phyloP scores from a whole-genome alignment of 2,329 filamentous ascomycete species.

The Sordariomycetes sp. region DNA sequence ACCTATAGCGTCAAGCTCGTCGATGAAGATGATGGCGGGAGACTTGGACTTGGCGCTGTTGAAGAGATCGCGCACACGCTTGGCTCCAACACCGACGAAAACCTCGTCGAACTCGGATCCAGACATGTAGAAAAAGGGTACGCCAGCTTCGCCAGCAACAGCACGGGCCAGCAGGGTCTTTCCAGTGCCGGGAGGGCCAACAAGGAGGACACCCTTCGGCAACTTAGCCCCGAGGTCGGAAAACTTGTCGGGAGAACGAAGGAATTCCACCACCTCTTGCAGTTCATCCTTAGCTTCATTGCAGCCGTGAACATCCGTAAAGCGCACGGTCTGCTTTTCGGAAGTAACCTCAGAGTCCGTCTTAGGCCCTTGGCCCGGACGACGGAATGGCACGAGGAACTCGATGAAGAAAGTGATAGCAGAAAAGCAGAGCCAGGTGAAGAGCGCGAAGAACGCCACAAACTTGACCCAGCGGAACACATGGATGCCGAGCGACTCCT shows the following conservation, averaged over 20 bases:
- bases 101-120: conserved; percentile 98
- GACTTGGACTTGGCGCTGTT: conserved; percentile 73
- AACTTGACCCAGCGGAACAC: conserved; percentile 94
- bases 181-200: conserved; percentile 92
- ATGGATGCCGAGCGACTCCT: conserved; percentile 70
- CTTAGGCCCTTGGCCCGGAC: conserved; percentile 61
- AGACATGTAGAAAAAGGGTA: conserved; percentile 99
- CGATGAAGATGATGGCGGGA: conserved; percentile 90
- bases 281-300: conserved; percentile 98
- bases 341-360: conserved; percentile 81
- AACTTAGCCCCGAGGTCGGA: conserved; percentile 91
- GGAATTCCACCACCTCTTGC: conserved; percentile 91
- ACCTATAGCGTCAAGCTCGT: conserved; percentile 89
- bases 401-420: conserved; percentile 78
- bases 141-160: conserved; percentile 91
- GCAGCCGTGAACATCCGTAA: conserved; percentile 91
- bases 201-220: conserved; percentile 90
- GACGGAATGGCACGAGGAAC: conserved; percentile 56
- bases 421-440: conserved; percentile 72
- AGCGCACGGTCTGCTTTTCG: conserved; percentile 84
- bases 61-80: conserved; percentile 93
- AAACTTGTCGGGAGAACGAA: conserved; percentile 89
- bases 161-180: conserved; percentile 94
- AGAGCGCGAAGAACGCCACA: conserved; percentile 65
- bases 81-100: conserved; percentile 93